Conservation (phyloP, 345 rosid species). For the Eucalyptus caleyi region DNA sequence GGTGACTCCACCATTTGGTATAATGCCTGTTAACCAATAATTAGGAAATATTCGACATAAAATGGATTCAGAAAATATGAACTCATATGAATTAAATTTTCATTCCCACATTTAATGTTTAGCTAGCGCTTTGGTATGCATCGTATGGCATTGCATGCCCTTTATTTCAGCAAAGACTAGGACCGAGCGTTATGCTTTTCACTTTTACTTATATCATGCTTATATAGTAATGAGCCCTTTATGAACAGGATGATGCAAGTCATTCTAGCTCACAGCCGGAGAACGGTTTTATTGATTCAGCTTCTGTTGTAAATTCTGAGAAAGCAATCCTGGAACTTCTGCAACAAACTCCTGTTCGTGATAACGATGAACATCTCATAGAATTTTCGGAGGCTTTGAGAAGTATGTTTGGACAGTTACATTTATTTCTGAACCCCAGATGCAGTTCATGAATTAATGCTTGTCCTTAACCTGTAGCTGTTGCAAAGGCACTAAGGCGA, state of each 20-base stretch:
- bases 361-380: conserved; percentile 75
- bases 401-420: conserved; percentile 34
- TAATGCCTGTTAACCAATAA: background rate
- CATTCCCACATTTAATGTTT: background rate
- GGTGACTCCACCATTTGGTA: background rate
- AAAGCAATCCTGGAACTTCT: conserved; percentile 86
- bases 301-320: conserved; percentile 55
- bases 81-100: background rate
- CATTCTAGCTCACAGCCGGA: conserved; percentile 23
- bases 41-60: background rate
- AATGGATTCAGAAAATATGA: background rate
- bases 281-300: conserved; percentile 34
- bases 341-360: conserved; percentile 67
- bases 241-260: conserved; percentile 40
- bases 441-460: background rate
- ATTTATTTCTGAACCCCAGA: background rate
- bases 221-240: conserved; percentile 19
- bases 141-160: background rate
- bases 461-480: conserved; percentile 39
- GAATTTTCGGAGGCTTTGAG: conserved; percentile 95
- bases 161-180: background rate
- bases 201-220: background rate
- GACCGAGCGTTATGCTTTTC: background rate
- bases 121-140: background rate
- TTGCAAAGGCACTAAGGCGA: conserved; percentile 83